These are phyloP conservation scores for Cichorium intybus DNA, from an alignment of 140 eudicot species.

Conservation along the genomic window DNA sequence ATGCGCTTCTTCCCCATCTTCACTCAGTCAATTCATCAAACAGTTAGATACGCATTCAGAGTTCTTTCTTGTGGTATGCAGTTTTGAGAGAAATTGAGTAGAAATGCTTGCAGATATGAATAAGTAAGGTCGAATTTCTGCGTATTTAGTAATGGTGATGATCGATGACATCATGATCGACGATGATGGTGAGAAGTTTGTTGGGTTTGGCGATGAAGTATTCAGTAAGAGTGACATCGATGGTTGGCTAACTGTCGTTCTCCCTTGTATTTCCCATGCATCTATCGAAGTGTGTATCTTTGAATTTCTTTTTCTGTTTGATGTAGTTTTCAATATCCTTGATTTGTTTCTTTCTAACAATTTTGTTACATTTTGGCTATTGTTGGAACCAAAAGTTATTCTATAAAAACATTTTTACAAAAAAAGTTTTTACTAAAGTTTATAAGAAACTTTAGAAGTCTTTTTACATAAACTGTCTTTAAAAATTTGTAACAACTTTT, in stretches of 20 bases:
- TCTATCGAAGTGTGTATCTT: neutral
- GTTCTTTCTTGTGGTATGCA: neutral
- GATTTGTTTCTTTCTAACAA: neutral
- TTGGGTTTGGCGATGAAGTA: neutral
- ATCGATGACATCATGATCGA: neutral
- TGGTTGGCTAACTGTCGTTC: neutral
- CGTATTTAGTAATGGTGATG: neutral
- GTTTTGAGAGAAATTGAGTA: neutral
- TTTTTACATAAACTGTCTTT: no score
- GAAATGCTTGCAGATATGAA: neutral
- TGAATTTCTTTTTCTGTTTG: neutral
- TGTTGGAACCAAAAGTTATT: no score
- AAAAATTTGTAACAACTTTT: no score
- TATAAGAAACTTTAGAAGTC: no score
- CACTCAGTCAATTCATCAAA: conserved; percentile 11
- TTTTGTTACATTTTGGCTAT: neutral
- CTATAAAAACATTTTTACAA: no score
- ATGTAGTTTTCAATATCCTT: neutral
- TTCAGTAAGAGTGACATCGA: neutral
- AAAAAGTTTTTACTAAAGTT: no score
- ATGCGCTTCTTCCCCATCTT: conserved; percentile 57
- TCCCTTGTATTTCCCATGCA: neutral
- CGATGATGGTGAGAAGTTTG: neutral
- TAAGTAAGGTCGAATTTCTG: neutral
- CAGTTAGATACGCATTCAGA: neutral